These are phyloP conservation scores for Reutealis trisperma DNA, from an alignment of 345 rosid genomes.

Conservation along the genomic window DNA sequence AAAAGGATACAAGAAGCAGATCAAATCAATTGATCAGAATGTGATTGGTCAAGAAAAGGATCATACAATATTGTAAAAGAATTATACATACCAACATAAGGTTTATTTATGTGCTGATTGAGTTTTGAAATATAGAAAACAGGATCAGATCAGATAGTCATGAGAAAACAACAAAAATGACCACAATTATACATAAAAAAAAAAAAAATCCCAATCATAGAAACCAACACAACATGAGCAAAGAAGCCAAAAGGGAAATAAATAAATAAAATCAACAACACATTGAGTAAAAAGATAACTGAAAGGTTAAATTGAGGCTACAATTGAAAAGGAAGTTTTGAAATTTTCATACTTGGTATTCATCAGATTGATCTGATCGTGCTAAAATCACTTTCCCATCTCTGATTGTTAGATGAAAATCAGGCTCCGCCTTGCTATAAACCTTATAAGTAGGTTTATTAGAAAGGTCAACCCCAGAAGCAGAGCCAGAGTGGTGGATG, in stretches of 20 bases:
- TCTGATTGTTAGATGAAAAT: constrained; percentile 55
- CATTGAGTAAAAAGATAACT: background rate
- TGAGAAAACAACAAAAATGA: background rate
- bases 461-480: constrained; percentile 39
- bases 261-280: background rate
- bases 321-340: constrained; percentile 1
- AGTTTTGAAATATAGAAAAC: background rate
- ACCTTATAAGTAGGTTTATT: constrained; percentile 54
- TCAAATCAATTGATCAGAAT: background rate
- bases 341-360: constrained; percentile 48
- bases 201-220: background rate
- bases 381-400: constrained; percentile 68
- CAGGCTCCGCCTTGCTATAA: constrained; percentile 62
- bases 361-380: constrained; percentile 52
- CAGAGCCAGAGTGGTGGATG: constrained; percentile 29
- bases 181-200: background rate
- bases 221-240: background rate
- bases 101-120: background rate
- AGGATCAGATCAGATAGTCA: constrained; percentile 1
- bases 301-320: background rate
- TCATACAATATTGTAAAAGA: background rate
- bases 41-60: background rate
- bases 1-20: background rate
- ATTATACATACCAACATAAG: background rate
- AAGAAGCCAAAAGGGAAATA: background rate